Percentiles rank a stretch among this genome's conserved stretches.
These are phyloP conservation scores for Aegilops sharonensis DNA, from an alignment of 176 grass and related monocot species.

Conservation along the genomic window DNA sequence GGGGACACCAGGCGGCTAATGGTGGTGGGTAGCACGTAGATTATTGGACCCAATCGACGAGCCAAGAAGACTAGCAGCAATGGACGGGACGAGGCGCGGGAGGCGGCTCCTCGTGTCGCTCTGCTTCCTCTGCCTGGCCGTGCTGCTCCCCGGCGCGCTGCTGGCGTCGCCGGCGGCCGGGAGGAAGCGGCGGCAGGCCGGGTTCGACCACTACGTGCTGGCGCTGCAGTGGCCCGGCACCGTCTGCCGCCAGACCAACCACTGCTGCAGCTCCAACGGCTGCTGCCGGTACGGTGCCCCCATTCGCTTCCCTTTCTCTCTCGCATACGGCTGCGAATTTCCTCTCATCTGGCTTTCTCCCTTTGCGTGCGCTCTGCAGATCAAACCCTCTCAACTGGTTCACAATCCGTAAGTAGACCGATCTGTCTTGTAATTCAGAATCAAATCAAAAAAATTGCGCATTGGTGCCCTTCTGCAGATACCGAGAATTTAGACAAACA, in stretches of 20 bases:
- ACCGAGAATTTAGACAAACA: too few species aligned
- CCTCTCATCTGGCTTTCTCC: conserved; percentile 25
- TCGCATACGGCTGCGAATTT: too few species aligned
- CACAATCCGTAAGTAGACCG: conserved; percentile 73
- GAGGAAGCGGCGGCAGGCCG: conserved; percentile 38
- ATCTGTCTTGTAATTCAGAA: neutral
- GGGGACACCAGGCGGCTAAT: neutral
- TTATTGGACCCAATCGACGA: neutral
- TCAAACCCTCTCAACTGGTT: conserved; percentile 63
- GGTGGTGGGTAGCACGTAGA: neutral
- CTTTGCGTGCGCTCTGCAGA: conserved; percentile 44
- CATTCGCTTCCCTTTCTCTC: neutral
- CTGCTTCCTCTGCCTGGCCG: conserved; percentile 38
- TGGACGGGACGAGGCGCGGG: conserved; percentile 24
- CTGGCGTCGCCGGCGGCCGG: neutral
- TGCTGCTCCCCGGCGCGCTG: conserved; percentile 29
- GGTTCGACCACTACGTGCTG: conserved; percentile 86
- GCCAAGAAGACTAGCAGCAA: neutral
- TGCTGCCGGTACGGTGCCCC: conserved; percentile 74
- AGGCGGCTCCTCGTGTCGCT: conserved; percentile 35
- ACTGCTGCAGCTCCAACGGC: conserved; percentile 83
- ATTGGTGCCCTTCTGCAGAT: too few species aligned
- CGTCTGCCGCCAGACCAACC: conserved; percentile 61
- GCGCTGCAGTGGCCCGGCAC: conserved; percentile 86
- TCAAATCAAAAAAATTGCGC: neutral